Percentiles rank a stretch among this genome's conserved stretches.
Evolutionary conservation across 2,329 filamentous ascomycete species (phyloP).

Genomic region (Decorospora gaudefroyi): DNA sequence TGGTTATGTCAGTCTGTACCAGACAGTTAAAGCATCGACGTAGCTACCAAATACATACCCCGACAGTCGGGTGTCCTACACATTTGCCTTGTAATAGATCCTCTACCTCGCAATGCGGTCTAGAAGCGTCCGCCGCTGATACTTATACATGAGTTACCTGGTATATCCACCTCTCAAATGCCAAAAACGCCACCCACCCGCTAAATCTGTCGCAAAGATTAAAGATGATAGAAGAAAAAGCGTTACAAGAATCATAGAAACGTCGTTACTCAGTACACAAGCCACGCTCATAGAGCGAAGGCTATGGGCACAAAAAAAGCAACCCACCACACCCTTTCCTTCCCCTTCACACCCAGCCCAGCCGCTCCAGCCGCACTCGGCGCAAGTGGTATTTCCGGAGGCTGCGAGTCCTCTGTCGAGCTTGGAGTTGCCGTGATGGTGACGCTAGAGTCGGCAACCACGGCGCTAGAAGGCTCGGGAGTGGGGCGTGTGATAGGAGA

Average conservation of each 20-base stretch:
- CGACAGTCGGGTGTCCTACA: no score
- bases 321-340: slow-evolving; percentile 43
- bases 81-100: no score
- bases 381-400: slow-evolving; percentile 34
- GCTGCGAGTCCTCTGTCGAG: slow-evolving; percentile 15
- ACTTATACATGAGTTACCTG: slow-evolving; percentile 4
- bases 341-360: slow-evolving; percentile 10
- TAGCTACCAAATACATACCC: no score
- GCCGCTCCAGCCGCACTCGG: slow-evolving; percentile 29
- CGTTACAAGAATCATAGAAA: slow-evolving; percentile 16
- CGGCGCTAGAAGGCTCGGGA: slow-evolving; percentile 9
- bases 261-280: not conserved
- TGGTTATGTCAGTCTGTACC: no score
- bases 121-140: not conserved
- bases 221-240: slow-evolving; percentile 1
- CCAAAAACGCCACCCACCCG: not conserved
- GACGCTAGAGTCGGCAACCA: slow-evolving; percentile 15
- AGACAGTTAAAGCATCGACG: no score
- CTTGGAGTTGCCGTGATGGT: slow-evolving; percentile 20
- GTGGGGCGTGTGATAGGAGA: slow-evolving; percentile 7
- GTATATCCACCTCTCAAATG: slow-evolving; percentile 9
- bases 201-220: slow-evolving; percentile 1
- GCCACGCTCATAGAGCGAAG: not conserved
- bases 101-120: no score
- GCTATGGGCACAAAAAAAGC: slow-evolving; percentile 26